Conservation (phyloP, 495 filamentous ascomycete genomes). For the Penicillium roqueforti region DNA sequence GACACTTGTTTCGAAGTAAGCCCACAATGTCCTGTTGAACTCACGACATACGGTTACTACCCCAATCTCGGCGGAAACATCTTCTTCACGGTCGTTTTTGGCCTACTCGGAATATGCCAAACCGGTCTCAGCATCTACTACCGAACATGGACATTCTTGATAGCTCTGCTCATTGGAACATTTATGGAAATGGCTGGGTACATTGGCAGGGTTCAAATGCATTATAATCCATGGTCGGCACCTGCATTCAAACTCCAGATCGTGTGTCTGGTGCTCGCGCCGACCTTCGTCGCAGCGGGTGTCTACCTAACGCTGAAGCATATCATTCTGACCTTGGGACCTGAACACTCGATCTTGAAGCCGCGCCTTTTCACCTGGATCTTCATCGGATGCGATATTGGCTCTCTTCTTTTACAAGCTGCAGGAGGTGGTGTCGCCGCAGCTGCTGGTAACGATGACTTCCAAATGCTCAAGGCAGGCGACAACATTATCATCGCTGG, state of each 20-base stretch:
- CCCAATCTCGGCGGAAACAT: constrained; percentile 59
- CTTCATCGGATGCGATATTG: constrained; percentile 64
- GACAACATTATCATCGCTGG: constrained; percentile 69
- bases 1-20: constrained; percentile 45
- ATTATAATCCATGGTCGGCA: constrained; percentile 56
- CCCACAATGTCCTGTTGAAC: constrained; percentile 51
- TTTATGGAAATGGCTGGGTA: constrained; percentile 53
- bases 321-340: constrained; percentile 51
- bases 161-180: constrained; percentile 48
- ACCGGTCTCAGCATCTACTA: constrained; percentile 51
- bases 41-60: constrained; percentile 64
- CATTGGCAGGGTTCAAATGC: constrained; percentile 54
- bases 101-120: constrained; percentile 43
- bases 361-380: constrained; percentile 61
- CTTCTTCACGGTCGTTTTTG: constrained; percentile 57
- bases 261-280: constrained; percentile 61
- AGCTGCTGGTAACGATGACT: constrained; percentile 22
- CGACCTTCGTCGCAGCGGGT: constrained; percentile 60
- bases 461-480: constrained; percentile 26
- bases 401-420: constrained; percentile 60
- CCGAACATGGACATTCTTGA: constrained; percentile 58
- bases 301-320: constrained; percentile 69
- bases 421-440: constrained; percentile 59
- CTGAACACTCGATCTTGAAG: constrained; percentile 50
- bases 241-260: constrained; percentile 64